Conservation (phyloP, 106 monocot species). For the Cymbidium sinense region DNA sequence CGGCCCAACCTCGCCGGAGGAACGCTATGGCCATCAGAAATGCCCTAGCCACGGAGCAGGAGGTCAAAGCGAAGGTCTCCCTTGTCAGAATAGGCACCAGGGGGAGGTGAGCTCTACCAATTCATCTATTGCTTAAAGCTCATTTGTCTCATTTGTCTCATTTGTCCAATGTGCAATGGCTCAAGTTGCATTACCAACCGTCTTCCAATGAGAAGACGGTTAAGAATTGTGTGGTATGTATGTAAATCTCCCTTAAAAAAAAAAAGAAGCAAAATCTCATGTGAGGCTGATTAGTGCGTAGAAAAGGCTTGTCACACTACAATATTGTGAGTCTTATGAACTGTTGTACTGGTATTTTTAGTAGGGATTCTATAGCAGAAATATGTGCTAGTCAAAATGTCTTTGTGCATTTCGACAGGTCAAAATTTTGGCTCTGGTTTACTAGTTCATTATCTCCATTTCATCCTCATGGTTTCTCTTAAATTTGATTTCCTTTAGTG, state of each 20-base stretch:
- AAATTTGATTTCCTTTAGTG: too few species aligned
- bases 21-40: conserved; percentile 28
- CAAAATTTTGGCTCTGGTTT: too few species aligned
- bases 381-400: too few species aligned
- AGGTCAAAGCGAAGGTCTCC: conserved; percentile 54
- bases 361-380: too few species aligned
- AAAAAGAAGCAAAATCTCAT: background rate
- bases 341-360: too few species aligned
- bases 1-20: conserved; percentile 14
- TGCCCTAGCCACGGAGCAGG: conserved; percentile 64
- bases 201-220: background rate
- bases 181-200: background rate
- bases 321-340: too few species aligned
- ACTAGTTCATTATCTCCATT: too few species aligned
- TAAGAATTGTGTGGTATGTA: background rate
- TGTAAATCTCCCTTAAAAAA: background rate
- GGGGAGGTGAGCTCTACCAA: conserved; percentile 56
- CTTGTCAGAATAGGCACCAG: conserved; percentile 84
- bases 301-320: too few species aligned
- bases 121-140: conserved; percentile 10
- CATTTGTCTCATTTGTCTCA: background rate
- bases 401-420: too few species aligned
- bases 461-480: too few species aligned
- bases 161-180: background rate
- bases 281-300: too few species aligned